Evolutionary conservation across 768 basidiomycete genomes (phyloP).

Genomic region (Porpolomopsis calyptriformis): DNA sequence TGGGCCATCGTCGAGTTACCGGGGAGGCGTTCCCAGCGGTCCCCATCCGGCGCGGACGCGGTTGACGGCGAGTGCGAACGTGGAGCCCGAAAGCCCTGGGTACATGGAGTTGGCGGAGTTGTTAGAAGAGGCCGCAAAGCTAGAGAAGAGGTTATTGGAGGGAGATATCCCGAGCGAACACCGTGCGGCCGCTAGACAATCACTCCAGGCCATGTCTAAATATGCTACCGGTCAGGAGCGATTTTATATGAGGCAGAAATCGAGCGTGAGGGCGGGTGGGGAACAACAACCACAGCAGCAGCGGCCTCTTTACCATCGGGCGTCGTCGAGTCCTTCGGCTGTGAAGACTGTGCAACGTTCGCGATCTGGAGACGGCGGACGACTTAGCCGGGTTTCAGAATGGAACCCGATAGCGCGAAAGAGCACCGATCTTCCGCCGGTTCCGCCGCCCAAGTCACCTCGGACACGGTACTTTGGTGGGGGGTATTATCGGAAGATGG

Average conservation of each 20-base stretch:
- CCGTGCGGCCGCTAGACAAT: not conserved
- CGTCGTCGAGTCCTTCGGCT: slow-evolving; percentile 3
- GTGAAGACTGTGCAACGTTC: slow-evolving; percentile 1
- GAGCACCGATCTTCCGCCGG: slow-evolving; percentile 16
- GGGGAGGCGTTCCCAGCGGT: slow-evolving; percentile 15
- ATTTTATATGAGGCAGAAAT: not conserved
- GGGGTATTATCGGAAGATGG: slow-evolving; percentile 39
- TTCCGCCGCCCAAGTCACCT: slow-evolving; percentile 43
- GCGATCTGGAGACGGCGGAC: not conserved
- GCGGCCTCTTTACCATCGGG: slow-evolving; percentile 1
- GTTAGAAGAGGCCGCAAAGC: slow-evolving; percentile 45
- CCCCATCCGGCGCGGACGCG: slow-evolving; percentile 22
- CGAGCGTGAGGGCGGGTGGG: not conserved
- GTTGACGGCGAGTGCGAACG: slow-evolving; percentile 18
- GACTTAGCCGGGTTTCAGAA: slow-evolving; percentile 5
- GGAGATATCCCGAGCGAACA: slow-evolving; percentile 36
- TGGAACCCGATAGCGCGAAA: not conserved
- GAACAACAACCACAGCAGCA: not conserved
- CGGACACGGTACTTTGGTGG: slow-evolving; percentile 38
- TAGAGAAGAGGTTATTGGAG: slow-evolving; percentile 43
- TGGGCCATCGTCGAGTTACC: slow-evolving; percentile 11
- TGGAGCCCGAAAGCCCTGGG: slow-evolving; percentile 33
- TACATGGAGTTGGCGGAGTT: slow-evolving; percentile 43
- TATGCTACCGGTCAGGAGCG: not conserved
- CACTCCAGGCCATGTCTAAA: not conserved